A percentile compares a stretch with the other conserved stretches of the same genome.
These are phyloP conservation scores for Backusella australiensis DNA, from an alignment of 192 early-diverging fungal species.

Conservation along the genomic window DNA sequence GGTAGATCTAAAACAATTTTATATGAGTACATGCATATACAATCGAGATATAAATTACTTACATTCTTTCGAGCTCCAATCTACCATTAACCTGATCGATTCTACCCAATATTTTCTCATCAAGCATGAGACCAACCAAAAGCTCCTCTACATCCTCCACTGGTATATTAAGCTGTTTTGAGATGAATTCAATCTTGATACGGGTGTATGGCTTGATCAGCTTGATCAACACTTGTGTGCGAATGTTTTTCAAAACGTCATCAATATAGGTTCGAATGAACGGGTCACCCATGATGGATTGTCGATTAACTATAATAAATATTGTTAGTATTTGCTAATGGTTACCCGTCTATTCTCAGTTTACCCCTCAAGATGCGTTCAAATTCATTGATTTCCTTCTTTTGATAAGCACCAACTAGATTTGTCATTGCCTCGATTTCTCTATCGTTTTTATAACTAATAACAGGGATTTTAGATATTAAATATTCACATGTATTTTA, in stretches of 20 bases:
- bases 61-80: constrained; percentile 71
- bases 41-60: constrained; percentile 15
- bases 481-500: not conserved
- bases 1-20: constrained; percentile 43
- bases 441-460: constrained; percentile 85
- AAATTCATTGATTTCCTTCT: constrained; percentile 84
- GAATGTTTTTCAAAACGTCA: constrained; percentile 90
- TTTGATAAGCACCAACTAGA: constrained; percentile 88
- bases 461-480: constrained; percentile 3
- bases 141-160: constrained; percentile 80
- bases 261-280: constrained; percentile 91
- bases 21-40: not conserved
- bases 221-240: constrained; percentile 83
- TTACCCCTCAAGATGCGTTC: constrained; percentile 75
- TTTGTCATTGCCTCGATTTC: constrained; percentile 94
- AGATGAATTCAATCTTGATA: constrained; percentile 80
- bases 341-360: not conserved
- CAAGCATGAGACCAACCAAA: constrained; percentile 83
- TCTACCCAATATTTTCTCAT: constrained; percentile 77
- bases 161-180: constrained; percentile 79
- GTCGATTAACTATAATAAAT: constrained; percentile 51
- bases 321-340: not conserved
- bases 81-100: constrained; percentile 92
- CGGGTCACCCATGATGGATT: constrained; percentile 82
- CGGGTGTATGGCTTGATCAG: constrained; percentile 91